Evolutionary conservation across 108 stramenopile genomes (phyloP), one percentile per base, ranked within the genome.

Genomic region (Cyclotella cryptica): DNA sequence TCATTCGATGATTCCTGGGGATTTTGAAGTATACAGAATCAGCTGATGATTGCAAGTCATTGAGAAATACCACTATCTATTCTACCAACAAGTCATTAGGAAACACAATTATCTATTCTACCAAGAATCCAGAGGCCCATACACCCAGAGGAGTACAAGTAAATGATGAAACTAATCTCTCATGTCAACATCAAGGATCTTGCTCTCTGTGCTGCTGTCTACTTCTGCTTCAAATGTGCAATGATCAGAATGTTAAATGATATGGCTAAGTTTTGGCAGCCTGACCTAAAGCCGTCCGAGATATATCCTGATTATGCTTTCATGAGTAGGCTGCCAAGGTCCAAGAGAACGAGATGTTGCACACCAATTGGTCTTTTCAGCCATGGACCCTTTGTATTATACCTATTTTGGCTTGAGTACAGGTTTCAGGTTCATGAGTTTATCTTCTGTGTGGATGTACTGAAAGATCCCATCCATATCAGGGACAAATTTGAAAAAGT

Each of bases 321-420:
- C 49, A 18, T 41, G 10, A 30, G n/a, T 28, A 40, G 45, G 26
- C 39, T 75, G 39, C 15, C 43, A 19, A 49, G 74, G 74, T 66
- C 64, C 40, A 75, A 75, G 30, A 24, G 74, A 75, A 27, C 11
- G 63, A 15, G 74, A 75, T 43, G 44, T 64, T 8, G 64, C 74
- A 44, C 27, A 17, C 14, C 74, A 75, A 57, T 2, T 75, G 46
- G n/a, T 75, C 17, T 14, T 75, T 54, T 63, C 64, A 26, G 64
- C 74, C 29, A 44, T 53, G 27, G 64, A 75, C 22, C 29, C n/a
- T 18, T 52, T 24, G 42, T 75, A 55, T 42, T 75, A 64, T 67
- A 55, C 49, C 3, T 43, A 51, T 44, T 9, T 35, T 72, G 60
- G 57, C n/a, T 72, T 3, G 71, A 72, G 71, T 27, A 22, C 21